A percentile compares a stretch with the other conserved stretches of the same genome.
These are phyloP conservation scores for Stachybotrys echinatus DNA, from an alignment of 2,329 filamentous ascomycete genomes.

Conservation along the genomic window DNA sequence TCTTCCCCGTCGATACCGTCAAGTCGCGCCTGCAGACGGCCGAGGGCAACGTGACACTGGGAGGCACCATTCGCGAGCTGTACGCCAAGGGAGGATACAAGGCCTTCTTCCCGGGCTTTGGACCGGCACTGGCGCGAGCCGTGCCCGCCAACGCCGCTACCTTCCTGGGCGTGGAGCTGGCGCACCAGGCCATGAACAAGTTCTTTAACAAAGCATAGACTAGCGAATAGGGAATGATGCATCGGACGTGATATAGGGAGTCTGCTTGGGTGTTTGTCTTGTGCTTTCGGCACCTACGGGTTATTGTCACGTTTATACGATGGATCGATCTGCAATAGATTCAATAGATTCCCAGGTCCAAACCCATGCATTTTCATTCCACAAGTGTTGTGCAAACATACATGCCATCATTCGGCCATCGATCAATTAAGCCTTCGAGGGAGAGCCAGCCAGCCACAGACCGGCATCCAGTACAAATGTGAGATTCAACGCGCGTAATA, in stretches of 20 bases:
- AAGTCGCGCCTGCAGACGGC: slow-evolving; percentile 92
- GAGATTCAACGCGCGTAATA: not conserved
- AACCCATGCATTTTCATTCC: not conserved
- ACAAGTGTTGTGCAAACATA: not conserved
- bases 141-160: slow-evolving; percentile 96
- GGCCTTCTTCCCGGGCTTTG: slow-evolving; percentile 97
- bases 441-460: not conserved
- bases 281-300: not conserved
- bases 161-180: slow-evolving; percentile 80
- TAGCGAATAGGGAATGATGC: not conserved
- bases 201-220: slow-evolving; percentile 45
- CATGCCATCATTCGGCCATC: no score
- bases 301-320: not conserved
- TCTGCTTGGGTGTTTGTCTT: not conserved
- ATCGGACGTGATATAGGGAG: not conserved
- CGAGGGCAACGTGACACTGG: slow-evolving; percentile 75
- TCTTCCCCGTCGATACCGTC: slow-evolving; percentile 96
- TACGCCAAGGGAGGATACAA: slow-evolving; percentile 77
- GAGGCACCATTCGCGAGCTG: slow-evolving; percentile 74
- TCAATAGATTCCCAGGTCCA: not conserved
- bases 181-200: slow-evolving; percentile 78
- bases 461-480: not conserved
- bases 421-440: no score
- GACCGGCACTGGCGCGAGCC: slow-evolving; percentile 84
- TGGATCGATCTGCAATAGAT: not conserved